Evolutionary conservation across 257 asterid genomes (phyloP).

Genomic region (Nicotiana tomentosiformis): DNA sequence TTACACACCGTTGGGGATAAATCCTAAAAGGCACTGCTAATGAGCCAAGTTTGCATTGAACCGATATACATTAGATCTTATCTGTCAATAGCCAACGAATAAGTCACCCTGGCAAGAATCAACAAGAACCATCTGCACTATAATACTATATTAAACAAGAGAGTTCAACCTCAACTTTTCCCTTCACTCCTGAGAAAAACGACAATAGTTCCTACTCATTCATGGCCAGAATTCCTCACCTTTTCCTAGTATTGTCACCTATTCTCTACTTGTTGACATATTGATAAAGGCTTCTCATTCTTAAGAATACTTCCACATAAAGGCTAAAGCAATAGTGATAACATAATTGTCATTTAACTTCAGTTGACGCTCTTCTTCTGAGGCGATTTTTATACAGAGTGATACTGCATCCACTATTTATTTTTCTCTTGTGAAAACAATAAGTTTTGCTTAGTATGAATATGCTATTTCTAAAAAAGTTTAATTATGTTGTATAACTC

Average conservation of each 20-base stretch:
- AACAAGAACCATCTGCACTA: not conserved
- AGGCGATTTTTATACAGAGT: not conserved
- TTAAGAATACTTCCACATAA: not conserved
- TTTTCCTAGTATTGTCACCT: not conserved
- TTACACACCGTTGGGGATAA: not conserved
- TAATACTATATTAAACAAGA: not conserved
- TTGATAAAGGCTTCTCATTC: not conserved
- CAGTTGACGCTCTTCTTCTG: not conserved
- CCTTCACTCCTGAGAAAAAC: not conserved
- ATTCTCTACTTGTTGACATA: not conserved
- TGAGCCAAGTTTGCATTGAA: not conserved
- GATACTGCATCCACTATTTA: not conserved
- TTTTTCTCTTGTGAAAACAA: not conserved
- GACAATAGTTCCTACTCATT: not conserved
- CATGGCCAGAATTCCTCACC: not conserved
- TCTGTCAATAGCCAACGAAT: not conserved
- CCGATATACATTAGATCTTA: not conserved
- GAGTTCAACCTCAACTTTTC: not conserved
- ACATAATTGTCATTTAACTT: not conserved
- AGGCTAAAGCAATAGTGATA: not conserved
- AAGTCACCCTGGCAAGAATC: not conserved
- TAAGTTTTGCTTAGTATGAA: not conserved
- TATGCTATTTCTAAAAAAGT: not conserved
- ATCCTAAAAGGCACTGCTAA: not conserved
- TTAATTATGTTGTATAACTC: not conserved